phyloP scores from a whole-genome alignment of 129 eudicot genomes.

The Helichrysum umbraculigerum region DNA sequence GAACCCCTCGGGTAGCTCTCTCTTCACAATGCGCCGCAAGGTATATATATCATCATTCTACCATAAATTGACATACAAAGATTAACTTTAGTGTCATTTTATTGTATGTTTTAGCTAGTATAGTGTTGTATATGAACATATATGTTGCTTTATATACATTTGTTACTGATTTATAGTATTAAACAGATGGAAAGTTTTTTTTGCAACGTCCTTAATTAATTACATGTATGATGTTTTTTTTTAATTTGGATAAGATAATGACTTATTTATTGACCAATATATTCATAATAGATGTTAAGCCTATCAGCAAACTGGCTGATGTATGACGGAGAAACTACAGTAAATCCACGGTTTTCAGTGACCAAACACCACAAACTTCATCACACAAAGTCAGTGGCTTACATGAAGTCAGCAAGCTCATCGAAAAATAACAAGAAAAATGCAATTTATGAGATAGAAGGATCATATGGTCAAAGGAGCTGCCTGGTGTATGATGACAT shows the following conservation, averaged over 20 bases:
- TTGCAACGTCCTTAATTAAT: too few species aligned
- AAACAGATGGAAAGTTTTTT: background rate
- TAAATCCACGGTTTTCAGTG: conserved; percentile 45
- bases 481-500: conserved; percentile 31
- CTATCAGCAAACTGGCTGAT: conserved; percentile 49
- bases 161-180: background rate
- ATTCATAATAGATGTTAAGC: conserved; percentile 30
- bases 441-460: conserved; percentile 44
- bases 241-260: background rate
- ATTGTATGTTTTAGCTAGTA: too few species aligned
- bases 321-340: conserved; percentile 31
- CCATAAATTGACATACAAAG: too few species aligned
- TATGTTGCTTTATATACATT: too few species aligned
- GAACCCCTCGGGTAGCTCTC: conserved; percentile 48
- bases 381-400: conserved; percentile 38
- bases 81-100: too few species aligned
- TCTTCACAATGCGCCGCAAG: conserved; percentile 30
- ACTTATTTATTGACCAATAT: background rate
- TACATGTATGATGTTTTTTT: background rate
- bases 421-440: conserved; percentile 24
- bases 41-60: conserved; percentile 1
- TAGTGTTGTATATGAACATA: too few species aligned
- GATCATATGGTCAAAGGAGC: conserved; percentile 39
- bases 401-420: background rate
- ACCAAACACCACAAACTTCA: conserved; percentile 35